A percentile compares a stretch with the other conserved stretches of the same genome.
Conservation (phyloP, 805 yeast genomes). For the Candida hungchunana region DNA sequence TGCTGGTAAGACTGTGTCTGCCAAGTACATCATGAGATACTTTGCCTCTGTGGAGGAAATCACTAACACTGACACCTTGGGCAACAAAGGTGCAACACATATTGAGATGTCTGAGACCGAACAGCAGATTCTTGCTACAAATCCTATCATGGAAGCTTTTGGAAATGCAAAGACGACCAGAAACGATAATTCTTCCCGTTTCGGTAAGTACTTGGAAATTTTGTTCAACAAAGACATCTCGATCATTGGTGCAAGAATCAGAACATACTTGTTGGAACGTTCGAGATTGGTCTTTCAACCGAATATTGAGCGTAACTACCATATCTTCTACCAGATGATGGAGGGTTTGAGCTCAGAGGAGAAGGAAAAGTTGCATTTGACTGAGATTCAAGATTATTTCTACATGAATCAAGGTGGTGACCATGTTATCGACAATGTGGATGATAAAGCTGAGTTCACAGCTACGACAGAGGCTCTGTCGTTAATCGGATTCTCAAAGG, state of each 20-base stretch:
- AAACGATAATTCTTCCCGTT: constrained; percentile 96
- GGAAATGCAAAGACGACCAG: constrained; percentile 98
- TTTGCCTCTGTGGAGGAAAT: constrained; percentile 85
- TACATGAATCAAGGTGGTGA: constrained; percentile 90
- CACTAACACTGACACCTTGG: constrained; percentile 30
- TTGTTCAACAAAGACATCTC: constrained; percentile 69
- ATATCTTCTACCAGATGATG: constrained; percentile 86
- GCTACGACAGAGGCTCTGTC: constrained; percentile 73
- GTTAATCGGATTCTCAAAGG: constrained; percentile 67
- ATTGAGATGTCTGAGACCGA: constrained; percentile 84
- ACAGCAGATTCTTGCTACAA: constrained; percentile 91
- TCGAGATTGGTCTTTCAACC: constrained; percentile 95
- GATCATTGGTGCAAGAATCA: constrained; percentile 90
- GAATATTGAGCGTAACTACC: constrained; percentile 85
- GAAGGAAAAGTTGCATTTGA: constrained; percentile 55
- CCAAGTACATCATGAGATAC: constrained; percentile 95
- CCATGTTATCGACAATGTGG: constrained; percentile 65
- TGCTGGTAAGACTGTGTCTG: constrained; percentile 97
- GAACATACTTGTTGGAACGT: constrained; percentile 90
- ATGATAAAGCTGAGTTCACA: constrained; percentile 74
- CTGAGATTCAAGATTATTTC: constrained; percentile 61
- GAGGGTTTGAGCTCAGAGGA: constrained; percentile 59
- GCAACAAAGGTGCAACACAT: constrained; percentile 39
- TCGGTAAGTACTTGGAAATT: constrained; percentile 93
- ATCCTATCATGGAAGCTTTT: constrained; percentile 96